Evolutionary conservation across 2,329 filamentous ascomycete genomes (phyloP), one percentile per base, ranked within the genome.

Genomic region (Neopestalotiopsis clavispora): DNA sequence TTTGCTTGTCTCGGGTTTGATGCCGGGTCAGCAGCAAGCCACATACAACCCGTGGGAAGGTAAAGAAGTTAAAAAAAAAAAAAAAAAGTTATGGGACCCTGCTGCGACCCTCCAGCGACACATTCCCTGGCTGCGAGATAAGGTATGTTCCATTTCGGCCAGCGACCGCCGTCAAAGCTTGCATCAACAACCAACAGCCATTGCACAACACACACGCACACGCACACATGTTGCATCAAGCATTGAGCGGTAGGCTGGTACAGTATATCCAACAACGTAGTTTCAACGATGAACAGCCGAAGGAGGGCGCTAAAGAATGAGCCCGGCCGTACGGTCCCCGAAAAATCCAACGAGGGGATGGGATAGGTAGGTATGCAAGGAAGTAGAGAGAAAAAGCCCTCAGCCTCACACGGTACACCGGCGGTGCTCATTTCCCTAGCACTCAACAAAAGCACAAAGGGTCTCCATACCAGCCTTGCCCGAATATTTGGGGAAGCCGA

Each of bases 401-500:
- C 59, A 62, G 59, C 59, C 59, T 62, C 30, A 7, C 30, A 62
- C 34, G 32, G 17, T 38, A 17, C 57, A 23, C 57, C 30, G 34
- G 57, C 23, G 23, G 23, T 28, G 57, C 57, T 34, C 23, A 34
- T 30, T 34, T 62, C 32, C 28, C 59, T n/a, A 62, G 59, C 34
- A 40, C 61, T 64, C 61, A 64, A 64, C 42, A 66, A 66, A 56
- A 58, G 63, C 63, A 38, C 30, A 20, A 30, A 28, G 45, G 63
- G 23, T 28, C 63, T 56, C 49, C 63, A 66, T 23, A 28, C 49
- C 63, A 66, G 63, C 63, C 63, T 66, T 57, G 63, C 42, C 63
- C 63, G 63, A 28, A 28, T 57, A 57, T 66, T 66, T 66, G 63
- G 63, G 63, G 63, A 57, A 66, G 63, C 63, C 63, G 63, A 58